Conservation (phyloP, 768 basidiomycete species). For the Mycena sanguinolenta region DNA sequence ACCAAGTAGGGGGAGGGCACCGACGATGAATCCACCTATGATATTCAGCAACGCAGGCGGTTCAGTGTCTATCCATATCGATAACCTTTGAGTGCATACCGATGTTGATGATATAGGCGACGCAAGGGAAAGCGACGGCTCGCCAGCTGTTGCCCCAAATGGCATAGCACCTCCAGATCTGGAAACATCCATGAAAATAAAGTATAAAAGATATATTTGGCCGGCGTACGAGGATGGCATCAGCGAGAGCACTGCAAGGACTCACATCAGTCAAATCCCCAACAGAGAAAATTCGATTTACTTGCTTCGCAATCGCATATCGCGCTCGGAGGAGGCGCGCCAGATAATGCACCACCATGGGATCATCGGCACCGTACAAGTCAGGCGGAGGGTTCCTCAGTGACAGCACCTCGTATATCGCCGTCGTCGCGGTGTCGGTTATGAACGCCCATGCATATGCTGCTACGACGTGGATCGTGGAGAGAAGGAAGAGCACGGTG, state of each 20-base stretch:
- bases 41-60: background rate
- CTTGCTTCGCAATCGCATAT: background rate
- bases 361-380: background rate
- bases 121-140: background rate
- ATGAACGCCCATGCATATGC: background rate
- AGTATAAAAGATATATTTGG: background rate
- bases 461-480: background rate
- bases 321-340: background rate
- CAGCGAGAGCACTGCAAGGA: background rate
- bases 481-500: background rate
- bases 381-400: background rate
- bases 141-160: background rate
- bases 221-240: background rate
- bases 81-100: background rate
- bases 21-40: background rate
- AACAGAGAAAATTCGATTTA: background rate
- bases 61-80: background rate
- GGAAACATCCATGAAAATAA: background rate
- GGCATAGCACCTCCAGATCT: background rate
- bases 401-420: background rate
- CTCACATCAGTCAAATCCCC: background rate
- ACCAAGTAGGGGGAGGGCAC: background rate
- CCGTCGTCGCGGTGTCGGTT: background rate
- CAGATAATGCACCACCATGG: background rate
- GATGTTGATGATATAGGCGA: background rate